Conservation (phyloP, 2,329 filamentous ascomycete genomes). For the Cordyceps sp. region DNA sequence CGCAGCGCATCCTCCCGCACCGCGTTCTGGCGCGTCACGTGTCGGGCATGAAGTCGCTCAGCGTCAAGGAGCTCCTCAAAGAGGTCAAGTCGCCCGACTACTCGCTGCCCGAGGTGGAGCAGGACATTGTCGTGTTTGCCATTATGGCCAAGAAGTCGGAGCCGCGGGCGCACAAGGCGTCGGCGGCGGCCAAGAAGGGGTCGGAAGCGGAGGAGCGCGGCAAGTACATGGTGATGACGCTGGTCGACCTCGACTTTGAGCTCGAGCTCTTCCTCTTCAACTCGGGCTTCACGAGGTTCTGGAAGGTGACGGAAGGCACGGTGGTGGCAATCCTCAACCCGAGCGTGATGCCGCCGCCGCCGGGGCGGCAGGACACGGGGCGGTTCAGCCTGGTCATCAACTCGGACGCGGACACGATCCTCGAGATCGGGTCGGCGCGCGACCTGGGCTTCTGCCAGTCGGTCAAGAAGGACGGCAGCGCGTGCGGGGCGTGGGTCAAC, state of each 20-base stretch:
- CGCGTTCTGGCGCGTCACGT: constrained; percentile 63
- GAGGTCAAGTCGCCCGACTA: constrained; percentile 72
- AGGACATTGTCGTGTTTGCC: constrained; percentile 78
- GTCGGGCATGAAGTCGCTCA: constrained; percentile 58
- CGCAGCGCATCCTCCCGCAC: constrained; percentile 70
- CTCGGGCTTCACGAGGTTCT: constrained; percentile 79
- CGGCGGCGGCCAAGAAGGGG: constrained; percentile 20
- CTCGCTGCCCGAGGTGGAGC: constrained; percentile 63
- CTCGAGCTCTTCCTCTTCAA: constrained; percentile 87
- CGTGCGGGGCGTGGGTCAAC: constrained; percentile 76
- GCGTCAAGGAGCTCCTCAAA: constrained; percentile 65
- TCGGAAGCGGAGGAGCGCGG: constrained; percentile 40
- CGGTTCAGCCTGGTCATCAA: constrained; percentile 75
- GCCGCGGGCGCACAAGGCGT: constrained; percentile 43
- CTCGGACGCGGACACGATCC: constrained; percentile 71
- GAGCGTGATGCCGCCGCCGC: constrained; percentile 72
- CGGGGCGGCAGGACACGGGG: constrained; percentile 58
- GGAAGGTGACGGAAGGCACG: constrained; percentile 85
- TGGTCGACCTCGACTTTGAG: constrained; percentile 82
- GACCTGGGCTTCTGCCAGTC: constrained; percentile 83
- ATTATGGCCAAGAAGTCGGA: constrained; percentile 80
- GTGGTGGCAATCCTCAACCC: constrained; percentile 87
- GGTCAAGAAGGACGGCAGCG: constrained; percentile 66
- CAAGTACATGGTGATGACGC: constrained; percentile 84
- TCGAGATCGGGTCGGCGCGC: constrained; percentile 72